phyloP scores from a whole-genome alignment of 345 rosid genomes.

The Psidium guajava region DNA sequence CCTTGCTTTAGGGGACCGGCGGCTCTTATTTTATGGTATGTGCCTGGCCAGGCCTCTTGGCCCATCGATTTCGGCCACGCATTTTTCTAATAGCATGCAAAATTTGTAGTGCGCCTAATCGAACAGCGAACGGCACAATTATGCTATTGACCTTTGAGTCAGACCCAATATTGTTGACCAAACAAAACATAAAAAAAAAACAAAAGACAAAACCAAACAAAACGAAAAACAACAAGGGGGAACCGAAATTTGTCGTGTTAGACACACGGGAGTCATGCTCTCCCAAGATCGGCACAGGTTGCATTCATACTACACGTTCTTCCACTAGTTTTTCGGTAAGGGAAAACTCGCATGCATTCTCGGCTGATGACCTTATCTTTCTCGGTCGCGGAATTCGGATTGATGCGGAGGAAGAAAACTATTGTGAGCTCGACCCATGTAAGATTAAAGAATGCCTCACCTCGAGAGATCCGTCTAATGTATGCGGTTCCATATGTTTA shows the following conservation, averaged over 20 bases:
- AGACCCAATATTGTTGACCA: not conserved
- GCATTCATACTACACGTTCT: not conserved
- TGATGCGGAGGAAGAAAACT: not conserved
- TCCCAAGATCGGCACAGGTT: not conserved
- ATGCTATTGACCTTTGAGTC: not conserved
- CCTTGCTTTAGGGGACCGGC: constrained; percentile 25
- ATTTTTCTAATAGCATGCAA: not conserved
- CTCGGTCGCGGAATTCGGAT: not conserved
- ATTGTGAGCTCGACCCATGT: not conserved
- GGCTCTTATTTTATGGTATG: not conserved
- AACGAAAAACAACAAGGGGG: not conserved
- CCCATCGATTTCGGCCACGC: not conserved
- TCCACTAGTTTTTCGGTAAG: not conserved
- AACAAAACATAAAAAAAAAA: not conserved
- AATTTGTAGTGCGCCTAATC: not conserved
- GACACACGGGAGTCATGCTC: not conserved
- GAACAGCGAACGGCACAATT: not conserved
- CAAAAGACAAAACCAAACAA: no score
- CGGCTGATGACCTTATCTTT: not conserved
- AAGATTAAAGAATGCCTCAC: not conserved
- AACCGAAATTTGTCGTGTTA: not conserved
- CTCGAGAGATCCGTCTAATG: not conserved
- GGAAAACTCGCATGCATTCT: not conserved
- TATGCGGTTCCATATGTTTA: not conserved
- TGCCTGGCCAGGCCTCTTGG: not conserved